Conservation (phyloP, 192 early-diverging fungal species). For the Coemansia sp. region DNA sequence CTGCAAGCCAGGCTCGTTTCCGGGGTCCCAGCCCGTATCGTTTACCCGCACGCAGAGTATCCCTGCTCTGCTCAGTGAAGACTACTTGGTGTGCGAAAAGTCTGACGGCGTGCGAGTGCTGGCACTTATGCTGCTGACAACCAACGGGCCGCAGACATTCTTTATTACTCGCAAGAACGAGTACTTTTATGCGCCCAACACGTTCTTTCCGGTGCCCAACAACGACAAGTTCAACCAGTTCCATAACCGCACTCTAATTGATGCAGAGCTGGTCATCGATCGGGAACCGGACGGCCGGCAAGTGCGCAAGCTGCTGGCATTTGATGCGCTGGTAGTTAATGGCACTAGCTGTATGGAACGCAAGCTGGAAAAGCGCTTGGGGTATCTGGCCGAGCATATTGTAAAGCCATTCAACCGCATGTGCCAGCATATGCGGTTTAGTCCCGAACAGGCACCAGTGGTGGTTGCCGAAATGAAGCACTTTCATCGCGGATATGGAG, state of each 20-base stretch:
- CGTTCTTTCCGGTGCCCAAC: conserved; percentile 62
- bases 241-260: conserved; percentile 76
- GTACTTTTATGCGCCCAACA: conserved; percentile 62
- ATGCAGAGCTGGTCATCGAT: conserved; percentile 90
- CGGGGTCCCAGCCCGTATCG: conserved; percentile 42
- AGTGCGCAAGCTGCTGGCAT: conserved; percentile 54
- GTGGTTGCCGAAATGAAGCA: conserved; percentile 60
- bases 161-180: conserved; percentile 72
- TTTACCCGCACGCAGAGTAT: conserved; percentile 20
- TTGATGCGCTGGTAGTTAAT: conserved; percentile 70
- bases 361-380: conserved; percentile 66
- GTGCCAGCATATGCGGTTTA: conserved; percentile 1
- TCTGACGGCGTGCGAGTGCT: conserved; percentile 75
- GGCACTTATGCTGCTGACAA: conserved; percentile 25
- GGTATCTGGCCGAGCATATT: conserved; percentile 62
- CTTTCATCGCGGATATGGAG: conserved; percentile 65
- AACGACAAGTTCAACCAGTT: conserved; percentile 31
- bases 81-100: conserved; percentile 81
- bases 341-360: conserved; percentile 58
- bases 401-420: conserved; percentile 55
- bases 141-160: conserved; percentile 1
- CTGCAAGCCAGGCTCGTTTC: conserved; percentile 9
- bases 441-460: background rate
- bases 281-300: conserved; percentile 57
- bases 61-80: conserved; percentile 7